These are phyloP conservation scores for Tolypocladium tropicale DNA, from an alignment of 2,329 filamentous ascomycete genomes.

Conservation along the genomic window DNA sequence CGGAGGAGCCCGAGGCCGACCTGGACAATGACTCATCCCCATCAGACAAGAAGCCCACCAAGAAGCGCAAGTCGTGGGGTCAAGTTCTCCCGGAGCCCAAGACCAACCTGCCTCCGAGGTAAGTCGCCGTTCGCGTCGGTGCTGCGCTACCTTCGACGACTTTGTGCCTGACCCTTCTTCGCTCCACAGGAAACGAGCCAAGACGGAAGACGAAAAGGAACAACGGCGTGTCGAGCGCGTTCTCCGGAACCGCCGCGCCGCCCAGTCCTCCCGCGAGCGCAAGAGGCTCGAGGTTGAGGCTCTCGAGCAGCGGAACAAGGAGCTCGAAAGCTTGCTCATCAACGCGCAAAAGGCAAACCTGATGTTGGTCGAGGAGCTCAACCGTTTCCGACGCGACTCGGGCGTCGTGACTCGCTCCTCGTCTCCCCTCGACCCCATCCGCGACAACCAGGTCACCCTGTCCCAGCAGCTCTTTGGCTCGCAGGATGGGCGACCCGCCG, in stretches of 20 bases:
- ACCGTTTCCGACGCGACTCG: conserved; percentile 33
- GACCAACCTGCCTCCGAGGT: conserved; percentile 89
- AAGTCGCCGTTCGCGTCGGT: conserved; percentile 20
- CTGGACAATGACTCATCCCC: conserved; percentile 5
- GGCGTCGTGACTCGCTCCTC: conserved; percentile 30
- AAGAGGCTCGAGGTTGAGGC: conserved; percentile 84
- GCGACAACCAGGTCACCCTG: conserved; percentile 41
- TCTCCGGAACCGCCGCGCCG: conserved; percentile 88
- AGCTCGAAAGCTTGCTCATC: conserved; percentile 53
- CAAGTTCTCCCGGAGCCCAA: conserved; percentile 94
- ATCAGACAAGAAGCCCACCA: conserved; percentile 60
- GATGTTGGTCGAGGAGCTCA: conserved; percentile 38
- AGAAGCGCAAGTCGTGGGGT: conserved; percentile 98
- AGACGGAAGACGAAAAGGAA: conserved; percentile 98
- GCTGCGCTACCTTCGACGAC: neutral
- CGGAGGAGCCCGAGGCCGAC: conserved; percentile 12
- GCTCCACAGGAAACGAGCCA: conserved; percentile 72
- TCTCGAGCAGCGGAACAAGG: conserved; percentile 64
- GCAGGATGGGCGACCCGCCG: conserved; percentile 25
- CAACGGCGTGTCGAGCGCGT: conserved; percentile 95
- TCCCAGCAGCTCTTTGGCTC: conserved; percentile 49
- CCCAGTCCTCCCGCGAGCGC: conserved; percentile 90
- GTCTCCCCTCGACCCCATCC: conserved; percentile 30
- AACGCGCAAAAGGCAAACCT: conserved; percentile 47
- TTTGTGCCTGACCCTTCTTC: neutral